These are phyloP conservation scores for Diaporthe vaccinii DNA, from an alignment of 2,329 filamentous ascomycete genomes.

Conservation along the genomic window DNA sequence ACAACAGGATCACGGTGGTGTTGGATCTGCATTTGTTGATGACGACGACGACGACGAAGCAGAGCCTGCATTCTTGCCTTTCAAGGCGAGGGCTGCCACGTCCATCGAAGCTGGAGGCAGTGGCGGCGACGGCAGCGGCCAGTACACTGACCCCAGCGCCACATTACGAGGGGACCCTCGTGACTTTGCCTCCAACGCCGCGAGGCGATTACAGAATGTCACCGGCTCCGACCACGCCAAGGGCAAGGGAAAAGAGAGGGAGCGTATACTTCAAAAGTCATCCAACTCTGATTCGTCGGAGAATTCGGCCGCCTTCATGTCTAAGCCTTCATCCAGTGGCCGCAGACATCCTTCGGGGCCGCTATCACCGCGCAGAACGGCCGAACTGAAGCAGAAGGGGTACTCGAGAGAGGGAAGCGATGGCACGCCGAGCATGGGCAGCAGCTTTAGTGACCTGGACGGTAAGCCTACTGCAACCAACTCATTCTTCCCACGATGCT, in stretches of 20 bases:
- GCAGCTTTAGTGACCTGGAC: conserved; percentile 88
- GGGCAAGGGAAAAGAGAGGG: conserved; percentile 49
- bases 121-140: conserved; percentile 47
- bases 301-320: conserved; percentile 61
- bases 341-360: conserved; percentile 58
- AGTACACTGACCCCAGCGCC: conserved; percentile 60
- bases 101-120: conserved; percentile 39
- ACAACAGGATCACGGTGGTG: conserved; percentile 41
- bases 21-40: conserved; percentile 42
- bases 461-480: conserved; percentile 58
- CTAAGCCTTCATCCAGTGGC: conserved; percentile 49
- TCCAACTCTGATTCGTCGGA: conserved; percentile 75
- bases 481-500: conserved; percentile 11
- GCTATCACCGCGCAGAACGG: conserved; percentile 70
- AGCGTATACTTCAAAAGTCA: conserved; percentile 55
- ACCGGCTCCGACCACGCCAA: conserved; percentile 32
- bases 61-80: conserved; percentile 69
- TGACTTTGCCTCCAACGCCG: conserved; percentile 46
- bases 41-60: conserved; percentile 63
- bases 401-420: conserved; percentile 75
- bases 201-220: conserved; percentile 47
- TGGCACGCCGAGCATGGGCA: conserved; percentile 84
- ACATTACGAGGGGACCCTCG: conserved; percentile 64
- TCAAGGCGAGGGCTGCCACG: conserved; percentile 50
- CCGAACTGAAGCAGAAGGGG: conserved; percentile 68